phyloP scores from a whole-genome alignment of 2,329 filamentous ascomycete species.

The Leptosphaerulina australis region DNA sequence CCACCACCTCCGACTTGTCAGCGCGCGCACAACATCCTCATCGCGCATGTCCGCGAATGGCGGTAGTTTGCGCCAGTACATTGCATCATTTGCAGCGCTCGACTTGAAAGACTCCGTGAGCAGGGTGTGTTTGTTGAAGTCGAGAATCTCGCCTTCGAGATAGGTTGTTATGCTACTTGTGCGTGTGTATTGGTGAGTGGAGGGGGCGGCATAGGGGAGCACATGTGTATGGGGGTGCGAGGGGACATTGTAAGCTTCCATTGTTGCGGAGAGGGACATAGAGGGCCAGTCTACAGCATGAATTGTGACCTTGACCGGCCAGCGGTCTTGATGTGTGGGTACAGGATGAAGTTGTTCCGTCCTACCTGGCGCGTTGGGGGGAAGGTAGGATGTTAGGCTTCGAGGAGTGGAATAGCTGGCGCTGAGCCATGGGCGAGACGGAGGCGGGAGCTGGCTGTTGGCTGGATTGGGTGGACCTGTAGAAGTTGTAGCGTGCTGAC shows the following conservation, averaged over 20 bases:
- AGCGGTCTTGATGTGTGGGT: slow-evolving; percentile 59
- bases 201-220: slow-evolving; percentile 21
- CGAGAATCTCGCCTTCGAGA: slow-evolving; percentile 72
- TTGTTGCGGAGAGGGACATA: slow-evolving; percentile 70
- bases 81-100: slow-evolving; percentile 53
- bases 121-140: slow-evolving; percentile 60
- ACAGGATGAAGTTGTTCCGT: not conserved
- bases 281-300: slow-evolving; percentile 64
- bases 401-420: slow-evolving; percentile 40
- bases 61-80: slow-evolving; percentile 57
- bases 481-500: slow-evolving; percentile 61
- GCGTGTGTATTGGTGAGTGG: slow-evolving; percentile 31
- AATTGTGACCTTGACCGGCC: slow-evolving; percentile 71
- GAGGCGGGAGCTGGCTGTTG: slow-evolving; percentile 31
- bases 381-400: slow-evolving; percentile 24
- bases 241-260: slow-evolving; percentile 73
- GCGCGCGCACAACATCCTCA: slow-evolving; percentile 51
- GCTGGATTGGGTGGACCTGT: slow-evolving; percentile 1
- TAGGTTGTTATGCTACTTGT: slow-evolving; percentile 65
- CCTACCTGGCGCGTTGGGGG: slow-evolving; percentile 24
- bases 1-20: slow-evolving; percentile 51
- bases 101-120: slow-evolving; percentile 58
- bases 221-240: slow-evolving; percentile 46
- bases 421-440: slow-evolving; percentile 48
- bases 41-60: slow-evolving; percentile 51